Evolutionary conservation across 306 rosid species (phyloP).

Genomic region (Sechiopsis laciniata): DNA sequence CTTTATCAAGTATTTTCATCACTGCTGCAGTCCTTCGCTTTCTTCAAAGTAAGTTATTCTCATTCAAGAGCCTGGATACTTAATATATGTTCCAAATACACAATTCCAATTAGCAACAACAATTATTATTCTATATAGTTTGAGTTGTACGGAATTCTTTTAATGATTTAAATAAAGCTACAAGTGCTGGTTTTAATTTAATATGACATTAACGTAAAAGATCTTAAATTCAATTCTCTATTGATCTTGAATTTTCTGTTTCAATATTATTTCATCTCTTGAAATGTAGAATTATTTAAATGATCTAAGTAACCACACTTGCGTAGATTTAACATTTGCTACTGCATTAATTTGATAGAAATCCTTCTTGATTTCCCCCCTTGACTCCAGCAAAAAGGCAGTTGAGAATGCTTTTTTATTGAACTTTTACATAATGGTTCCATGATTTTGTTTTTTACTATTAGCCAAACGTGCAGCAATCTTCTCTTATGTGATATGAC

Average conservation of each 20-base stretch:
- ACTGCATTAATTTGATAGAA: neutral
- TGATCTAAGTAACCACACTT: slow-evolving; percentile 9
- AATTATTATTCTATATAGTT: neutral
- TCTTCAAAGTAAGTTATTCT: slow-evolving; percentile 65
- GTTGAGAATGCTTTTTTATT: neutral
- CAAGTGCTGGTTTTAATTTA: neutral
- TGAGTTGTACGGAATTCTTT: neutral
- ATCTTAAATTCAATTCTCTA: neutral
- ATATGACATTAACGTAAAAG: neutral
- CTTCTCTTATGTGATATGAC: neutral
- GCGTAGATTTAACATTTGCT: neutral
- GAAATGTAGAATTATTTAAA: neutral
- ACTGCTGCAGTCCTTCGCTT: slow-evolving; percentile 88
- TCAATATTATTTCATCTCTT: neutral
- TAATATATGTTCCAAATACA: neutral
- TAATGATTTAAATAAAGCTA: neutral
- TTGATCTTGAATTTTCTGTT: neutral
- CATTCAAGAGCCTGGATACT: slow-evolving; percentile 6
- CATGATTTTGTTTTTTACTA: slow-evolving; percentile 6
- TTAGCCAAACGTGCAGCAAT: neutral
- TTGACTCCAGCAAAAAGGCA: neutral
- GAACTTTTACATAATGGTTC: neutral
- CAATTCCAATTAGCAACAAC: neutral
- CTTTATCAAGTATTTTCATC: slow-evolving; percentile 82
- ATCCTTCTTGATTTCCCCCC: neutral